These are phyloP conservation scores for Chaetomium fimeti DNA, from an alignment of 495 filamentous ascomycete genomes.

Conservation along the genomic window DNA sequence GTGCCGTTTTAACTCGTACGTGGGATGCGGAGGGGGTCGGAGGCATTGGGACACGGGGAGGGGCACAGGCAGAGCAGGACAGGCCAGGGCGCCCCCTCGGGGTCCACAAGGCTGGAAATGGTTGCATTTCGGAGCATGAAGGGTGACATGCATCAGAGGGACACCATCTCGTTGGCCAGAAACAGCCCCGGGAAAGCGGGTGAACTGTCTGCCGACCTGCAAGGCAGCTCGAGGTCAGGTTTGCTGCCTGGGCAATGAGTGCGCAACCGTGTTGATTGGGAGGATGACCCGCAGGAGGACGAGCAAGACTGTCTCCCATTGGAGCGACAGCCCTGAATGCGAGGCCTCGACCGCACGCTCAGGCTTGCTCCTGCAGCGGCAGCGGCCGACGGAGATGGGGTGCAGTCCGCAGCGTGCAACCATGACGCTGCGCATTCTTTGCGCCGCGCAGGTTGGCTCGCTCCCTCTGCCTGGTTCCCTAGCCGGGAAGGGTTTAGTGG, in stretches of 20 bases:
- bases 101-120: slow-evolving; percentile 16
- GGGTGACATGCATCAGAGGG: not conserved
- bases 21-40: slow-evolving; percentile 1
- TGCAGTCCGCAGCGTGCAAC: not conserved
- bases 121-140: not conserved
- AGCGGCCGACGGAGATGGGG: slow-evolving; percentile 9
- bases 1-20: slow-evolving; percentile 16
- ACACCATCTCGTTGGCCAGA: slow-evolving; percentile 10
- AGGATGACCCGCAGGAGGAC: not conserved
- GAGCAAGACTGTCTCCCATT: not conserved
- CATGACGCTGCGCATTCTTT: slow-evolving; percentile 19
- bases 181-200: not conserved
- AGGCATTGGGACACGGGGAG: not conserved
- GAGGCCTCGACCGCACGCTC: not conserved
- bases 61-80: slow-evolving; percentile 10
- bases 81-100: not conserved
- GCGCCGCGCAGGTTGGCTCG: not conserved
- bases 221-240: not conserved
- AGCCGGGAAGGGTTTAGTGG: not conserved
- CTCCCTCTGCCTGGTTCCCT: not conserved
- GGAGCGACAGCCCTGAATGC: slow-evolving; percentile 6
- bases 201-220: not conserved
- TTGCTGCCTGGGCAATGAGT: slow-evolving; percentile 15
- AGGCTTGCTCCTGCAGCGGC: slow-evolving; percentile 1
- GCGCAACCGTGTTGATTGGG: slow-evolving; percentile 1